phyloP scores from a whole-genome alignment of 2,329 filamentous ascomycete genomes.

The Lasiodiplodia hormozganensis region DNA sequence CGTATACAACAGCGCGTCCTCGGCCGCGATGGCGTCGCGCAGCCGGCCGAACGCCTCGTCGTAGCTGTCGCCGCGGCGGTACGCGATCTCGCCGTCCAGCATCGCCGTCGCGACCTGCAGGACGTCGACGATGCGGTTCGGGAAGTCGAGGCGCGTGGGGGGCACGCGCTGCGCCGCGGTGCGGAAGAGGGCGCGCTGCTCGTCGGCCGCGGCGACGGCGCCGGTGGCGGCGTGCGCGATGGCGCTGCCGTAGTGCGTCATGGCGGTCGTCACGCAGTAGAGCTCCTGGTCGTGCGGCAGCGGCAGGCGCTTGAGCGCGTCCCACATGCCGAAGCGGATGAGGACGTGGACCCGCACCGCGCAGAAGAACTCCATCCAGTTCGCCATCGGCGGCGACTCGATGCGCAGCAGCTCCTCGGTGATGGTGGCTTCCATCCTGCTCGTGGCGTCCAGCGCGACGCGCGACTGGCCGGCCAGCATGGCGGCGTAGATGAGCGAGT shows the following conservation, averaged over 20 bases:
- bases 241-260: background rate
- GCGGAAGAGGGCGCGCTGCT: background rate
- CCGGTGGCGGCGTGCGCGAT: background rate
- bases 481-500: conserved; percentile 77
- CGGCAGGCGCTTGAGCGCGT: conserved; percentile 65
- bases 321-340: conserved; percentile 77
- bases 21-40: conserved; percentile 62
- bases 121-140: conserved; percentile 57
- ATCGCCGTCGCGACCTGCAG: conserved; percentile 67
- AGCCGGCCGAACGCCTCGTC: conserved; percentile 66
- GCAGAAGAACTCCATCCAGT: conserved; percentile 77
- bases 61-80: conserved; percentile 67
- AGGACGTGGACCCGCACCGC: conserved; percentile 72
- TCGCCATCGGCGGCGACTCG: conserved; percentile 75
- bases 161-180: background rate
- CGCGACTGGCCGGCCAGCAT: conserved; percentile 75
- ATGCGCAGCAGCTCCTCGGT: conserved; percentile 69
- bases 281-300: conserved; percentile 65
- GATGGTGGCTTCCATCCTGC: conserved; percentile 66
- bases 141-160: background rate
- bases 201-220: background rate
- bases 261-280: conserved; percentile 50
- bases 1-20: conserved; percentile 71
- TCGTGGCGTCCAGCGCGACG: conserved; percentile 67
- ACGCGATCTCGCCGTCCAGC: conserved; percentile 76